Percentiles rank a stretch among this genome's conserved stretches.
Evolutionary conservation across 257 asterid species (phyloP).

Genomic region (Mitragyna speciosa): DNA sequence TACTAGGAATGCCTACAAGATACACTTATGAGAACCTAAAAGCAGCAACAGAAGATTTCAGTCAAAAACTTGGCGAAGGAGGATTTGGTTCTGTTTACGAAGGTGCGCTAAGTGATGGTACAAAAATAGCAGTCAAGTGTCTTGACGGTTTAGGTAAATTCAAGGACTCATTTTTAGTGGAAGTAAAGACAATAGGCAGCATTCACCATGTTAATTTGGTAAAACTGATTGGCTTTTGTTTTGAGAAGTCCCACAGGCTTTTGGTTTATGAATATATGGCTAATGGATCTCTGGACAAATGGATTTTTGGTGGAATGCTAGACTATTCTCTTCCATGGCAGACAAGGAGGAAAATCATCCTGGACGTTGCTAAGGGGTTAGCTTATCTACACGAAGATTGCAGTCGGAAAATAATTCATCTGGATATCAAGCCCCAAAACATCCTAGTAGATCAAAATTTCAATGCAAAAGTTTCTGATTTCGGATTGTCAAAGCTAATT

Average conservation of each 20-base stretch:
- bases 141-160: constrained; percentile 14
- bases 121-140: constrained; percentile 24
- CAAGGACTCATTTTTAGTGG: constrained; percentile 15
- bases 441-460: too few relatives aligned
- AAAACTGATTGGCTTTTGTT: constrained; percentile 24
- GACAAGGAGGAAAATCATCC: constrained; percentile 11
- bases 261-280: constrained; percentile 27
- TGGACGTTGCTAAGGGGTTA: constrained; percentile 28
- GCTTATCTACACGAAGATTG: constrained; percentile 28
- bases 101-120: constrained; percentile 14
- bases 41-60: too few relatives aligned
- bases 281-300: constrained; percentile 30
- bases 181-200: constrained; percentile 25
- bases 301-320: constrained; percentile 14
- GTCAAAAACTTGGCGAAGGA: constrained; percentile 9
- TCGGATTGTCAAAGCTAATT: too few relatives aligned
- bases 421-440: constrained; percentile 29
- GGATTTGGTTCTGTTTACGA: constrained; percentile 23
- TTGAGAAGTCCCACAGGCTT: constrained; percentile 22
- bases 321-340: constrained; percentile 22
- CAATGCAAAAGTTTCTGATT: too few relatives aligned
- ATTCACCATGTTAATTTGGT: constrained; percentile 32
- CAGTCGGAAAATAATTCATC: constrained; percentile 25
- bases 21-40: too few relatives aligned
- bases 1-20: too few relatives aligned